Base-by-base conservation (phyloP, 805 yeast species). In the Ogataea zsoltii region DNA sequence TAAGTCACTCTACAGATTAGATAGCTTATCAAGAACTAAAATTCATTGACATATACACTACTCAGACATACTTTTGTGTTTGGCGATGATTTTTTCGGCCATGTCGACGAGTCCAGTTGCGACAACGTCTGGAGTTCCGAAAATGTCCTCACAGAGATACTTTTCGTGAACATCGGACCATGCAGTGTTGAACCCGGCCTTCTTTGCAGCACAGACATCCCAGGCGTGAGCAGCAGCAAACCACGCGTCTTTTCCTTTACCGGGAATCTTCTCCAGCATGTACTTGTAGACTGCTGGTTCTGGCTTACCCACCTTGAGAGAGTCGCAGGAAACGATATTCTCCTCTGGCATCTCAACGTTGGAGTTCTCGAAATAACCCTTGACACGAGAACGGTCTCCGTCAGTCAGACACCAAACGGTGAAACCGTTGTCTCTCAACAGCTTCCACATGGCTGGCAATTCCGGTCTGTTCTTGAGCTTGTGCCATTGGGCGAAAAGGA, bases 161-260 rank as follows among this genome's bases (percentile, higher is more conserved):
- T 51, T 50, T 38, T 62, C 67, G 39, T 62, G 62, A 31, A 62
- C 66, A 34, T 47, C 51, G 18, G 62, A 52, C 67, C 67, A 62
- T 10, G 67, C 67, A 32, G 67, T 62, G 28, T 46, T 45, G 44
- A 62, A 62, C 2, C 65, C 64, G 28, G 61, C 62, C 36, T 56
- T 60, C 34, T 54, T 60, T 12, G 67, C 67, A n/a, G 67, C 67
- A 48, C 54, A 48, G 14, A 59, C 54, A 44, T 62, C 67, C 67
- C 67, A 62, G 62, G 62, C 59, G 34, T 62, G 67, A 15, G 66
- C 60, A 36, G 67, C 67, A 12, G 62, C 65, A 53, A 62, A 62
- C 53, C 60, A 62, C 3, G 62, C 63, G 45, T 61, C 66, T 23
- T 56, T 54, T 17, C 60, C 63, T 18, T 49, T 47, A 4, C 58